Evolutionary conservation across 1,284 basidiomycete species (phyloP).

Genomic region (Kalmanozyma brasiliensis): DNA sequence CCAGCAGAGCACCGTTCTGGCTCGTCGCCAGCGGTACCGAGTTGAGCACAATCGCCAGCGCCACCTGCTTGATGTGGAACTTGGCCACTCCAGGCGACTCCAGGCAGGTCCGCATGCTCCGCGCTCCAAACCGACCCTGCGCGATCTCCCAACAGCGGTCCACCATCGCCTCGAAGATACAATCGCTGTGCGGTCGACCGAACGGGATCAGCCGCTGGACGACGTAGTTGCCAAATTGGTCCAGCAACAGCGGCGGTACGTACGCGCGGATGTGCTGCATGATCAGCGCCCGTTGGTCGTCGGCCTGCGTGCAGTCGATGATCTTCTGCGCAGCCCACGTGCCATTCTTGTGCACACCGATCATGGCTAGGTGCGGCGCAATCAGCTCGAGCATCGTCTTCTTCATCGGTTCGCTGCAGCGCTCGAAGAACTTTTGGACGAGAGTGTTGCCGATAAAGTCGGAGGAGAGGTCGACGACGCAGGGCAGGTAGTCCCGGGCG

Average conservation of each 20-base stretch:
- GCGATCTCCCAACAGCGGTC: conserved; percentile 98
- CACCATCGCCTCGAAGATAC: conserved; percentile 97
- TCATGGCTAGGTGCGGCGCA: conserved; percentile 92
- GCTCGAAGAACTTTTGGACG: conserved; percentile 96
- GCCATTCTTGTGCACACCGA: conserved; percentile 99
- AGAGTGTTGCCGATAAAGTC: conserved; percentile 99
- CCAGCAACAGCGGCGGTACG: conserved; percentile 90
- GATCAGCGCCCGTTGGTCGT: conserved; percentile 86
- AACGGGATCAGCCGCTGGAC: conserved; percentile 94
- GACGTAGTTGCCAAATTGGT: conserved; percentile 98
- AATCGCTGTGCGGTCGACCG: conserved; percentile 86
- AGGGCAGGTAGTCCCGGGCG: conserved; percentile 87
- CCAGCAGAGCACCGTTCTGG: conserved; percentile 90
- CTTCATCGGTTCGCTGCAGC: conserved; percentile 80
- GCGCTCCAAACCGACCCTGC: conserved; percentile 94
- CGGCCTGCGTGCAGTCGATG: conserved; percentile 85
- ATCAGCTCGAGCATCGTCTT: conserved; percentile 92
- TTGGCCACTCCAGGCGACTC: conserved; percentile 80
- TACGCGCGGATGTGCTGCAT: conserved; percentile 88
- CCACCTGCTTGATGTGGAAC: conserved; percentile 80
- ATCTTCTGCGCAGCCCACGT: conserved; percentile 98
- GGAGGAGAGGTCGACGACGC: conserved; percentile 83
- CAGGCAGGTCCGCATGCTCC: conserved; percentile 95
- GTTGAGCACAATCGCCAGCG: conserved; percentile 92
- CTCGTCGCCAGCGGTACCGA: conserved; percentile 97